phyloP scores from a whole-genome alignment of 1,284 basidiomycete species.

The Malassezia restricta region DNA sequence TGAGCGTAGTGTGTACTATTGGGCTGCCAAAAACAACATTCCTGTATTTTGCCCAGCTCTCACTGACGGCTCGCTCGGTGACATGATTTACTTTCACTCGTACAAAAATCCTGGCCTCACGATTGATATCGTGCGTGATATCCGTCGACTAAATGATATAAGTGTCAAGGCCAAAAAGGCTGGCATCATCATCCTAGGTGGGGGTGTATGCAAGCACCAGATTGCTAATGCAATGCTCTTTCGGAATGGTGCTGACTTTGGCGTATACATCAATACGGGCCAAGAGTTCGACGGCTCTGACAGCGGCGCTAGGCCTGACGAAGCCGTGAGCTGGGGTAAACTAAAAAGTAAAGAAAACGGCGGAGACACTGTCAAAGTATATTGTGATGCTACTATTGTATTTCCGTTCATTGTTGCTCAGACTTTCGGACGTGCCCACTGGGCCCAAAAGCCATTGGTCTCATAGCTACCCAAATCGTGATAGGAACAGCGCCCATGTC shows the following conservation, averaged over 20 bases:
- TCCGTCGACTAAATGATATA: slow-evolving; percentile 78
- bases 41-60: slow-evolving; percentile 97
- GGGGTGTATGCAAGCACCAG: slow-evolving; percentile 98
- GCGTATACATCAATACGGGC: slow-evolving; percentile 95
- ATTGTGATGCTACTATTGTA: slow-evolving; percentile 72
- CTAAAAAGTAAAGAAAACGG: slow-evolving; percentile 60
- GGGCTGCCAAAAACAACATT: slow-evolving; percentile 91
- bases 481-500: neutral
- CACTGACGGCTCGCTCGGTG: slow-evolving; percentile 92
- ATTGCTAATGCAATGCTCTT: slow-evolving; percentile 99
- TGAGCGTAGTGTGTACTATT: slow-evolving; percentile 87
- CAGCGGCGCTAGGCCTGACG: slow-evolving; percentile 89
- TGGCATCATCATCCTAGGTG: slow-evolving; percentile 95
- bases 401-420: slow-evolving; percentile 78
- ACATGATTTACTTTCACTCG: slow-evolving; percentile 98
- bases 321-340: slow-evolving; percentile 99
- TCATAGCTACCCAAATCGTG: neutral
- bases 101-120: slow-evolving; percentile 64
- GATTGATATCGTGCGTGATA: slow-evolving; percentile 89
- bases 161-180: slow-evolving; percentile 79
- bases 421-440: slow-evolving; percentile 48
- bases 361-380: slow-evolving; percentile 74
- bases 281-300: slow-evolving; percentile 99
- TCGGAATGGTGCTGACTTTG: slow-evolving; percentile 92
- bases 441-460: neutral